Conservation (phyloP, 208 protist species). For the Borovskyia barvae region DNA sequence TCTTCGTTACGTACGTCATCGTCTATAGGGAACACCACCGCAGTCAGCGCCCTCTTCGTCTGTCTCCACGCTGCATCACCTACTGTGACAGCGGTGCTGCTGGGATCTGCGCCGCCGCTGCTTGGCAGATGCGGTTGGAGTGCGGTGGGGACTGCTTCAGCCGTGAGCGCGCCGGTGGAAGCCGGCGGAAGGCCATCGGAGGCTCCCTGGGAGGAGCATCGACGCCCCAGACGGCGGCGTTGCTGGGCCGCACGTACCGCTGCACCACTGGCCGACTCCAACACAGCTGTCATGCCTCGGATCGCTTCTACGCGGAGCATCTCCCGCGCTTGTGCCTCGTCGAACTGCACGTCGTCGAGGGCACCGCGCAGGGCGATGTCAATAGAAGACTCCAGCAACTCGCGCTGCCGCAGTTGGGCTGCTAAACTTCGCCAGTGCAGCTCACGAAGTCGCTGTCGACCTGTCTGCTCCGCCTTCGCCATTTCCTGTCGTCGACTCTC, state of each 20-base stretch:
- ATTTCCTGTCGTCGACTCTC: slow-evolving; percentile 11
- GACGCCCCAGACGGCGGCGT: too few species aligned
- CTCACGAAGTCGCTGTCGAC: slow-evolving; percentile 15
- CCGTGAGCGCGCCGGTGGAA: too few species aligned
- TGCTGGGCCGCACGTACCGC: slow-evolving; percentile 1
- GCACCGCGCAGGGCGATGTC: slow-evolving; percentile 5
- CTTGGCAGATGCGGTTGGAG: too few species aligned
- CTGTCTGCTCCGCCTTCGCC: slow-evolving; percentile 8
- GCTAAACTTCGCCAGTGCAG: slow-evolving; percentile 17
- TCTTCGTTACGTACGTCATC: too few species aligned
- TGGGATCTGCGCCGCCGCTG: too few species aligned
- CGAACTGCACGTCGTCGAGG: slow-evolving; percentile 11
- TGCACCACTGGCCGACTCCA: slow-evolving; percentile 14
- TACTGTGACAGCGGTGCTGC: too few species aligned
- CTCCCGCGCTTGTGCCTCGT: slow-evolving; percentile 15
- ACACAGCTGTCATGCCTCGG: slow-evolving; percentile 9
- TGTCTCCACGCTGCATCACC: too few species aligned
- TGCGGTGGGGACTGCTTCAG: too few species aligned
- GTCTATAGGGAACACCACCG: too few species aligned
- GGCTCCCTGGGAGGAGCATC: too few species aligned
- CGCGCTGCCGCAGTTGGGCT: slow-evolving; percentile 19
- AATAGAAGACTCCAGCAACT: not conserved
- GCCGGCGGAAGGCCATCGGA: too few species aligned
- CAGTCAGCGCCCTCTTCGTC: too few species aligned
- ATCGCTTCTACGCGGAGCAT: slow-evolving; percentile 15